Evolutionary conservation across 2,329 filamentous ascomycete species (phyloP).

Genomic region (Dactylonectria estremocensis): DNA sequence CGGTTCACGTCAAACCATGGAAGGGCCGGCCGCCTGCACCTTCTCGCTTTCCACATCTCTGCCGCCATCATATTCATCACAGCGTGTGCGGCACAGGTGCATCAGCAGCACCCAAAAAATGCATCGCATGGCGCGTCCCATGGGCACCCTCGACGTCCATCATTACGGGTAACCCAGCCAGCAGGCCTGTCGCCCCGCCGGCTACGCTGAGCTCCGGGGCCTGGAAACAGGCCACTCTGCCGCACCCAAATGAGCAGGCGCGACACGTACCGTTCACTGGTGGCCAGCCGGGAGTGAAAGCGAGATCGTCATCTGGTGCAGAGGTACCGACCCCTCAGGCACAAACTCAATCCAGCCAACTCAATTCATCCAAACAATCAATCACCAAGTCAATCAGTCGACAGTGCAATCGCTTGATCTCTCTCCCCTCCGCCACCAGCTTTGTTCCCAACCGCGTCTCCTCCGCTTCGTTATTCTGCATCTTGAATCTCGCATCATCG

Average conservation of each 20-base stretch:
- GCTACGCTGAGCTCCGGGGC: conserved; percentile 13
- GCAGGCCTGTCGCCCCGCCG: conserved; percentile 5
- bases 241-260: neutral
- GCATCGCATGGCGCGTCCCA: neutral
- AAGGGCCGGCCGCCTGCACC: conserved; percentile 1
- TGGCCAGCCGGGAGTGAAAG: neutral
- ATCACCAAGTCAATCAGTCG: neutral
- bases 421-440: neutral
- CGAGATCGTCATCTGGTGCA: neutral
- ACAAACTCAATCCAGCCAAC: neutral
- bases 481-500: conserved; percentile 18
- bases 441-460: neutral
- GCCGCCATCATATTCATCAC: conserved; percentile 1
- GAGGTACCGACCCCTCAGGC: neutral
- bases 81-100: neutral
- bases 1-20: neutral
- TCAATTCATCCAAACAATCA: neutral
- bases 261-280: neutral
- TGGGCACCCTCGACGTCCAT: neutral
- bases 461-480: neutral
- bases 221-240: conserved; percentile 26
- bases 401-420: neutral
- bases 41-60: neutral
- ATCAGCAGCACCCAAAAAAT: neutral
- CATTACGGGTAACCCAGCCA: neutral